Conservation (phyloP, 1,284 basidiomycete genomes). For the Fomitopsis betulina region DNA sequence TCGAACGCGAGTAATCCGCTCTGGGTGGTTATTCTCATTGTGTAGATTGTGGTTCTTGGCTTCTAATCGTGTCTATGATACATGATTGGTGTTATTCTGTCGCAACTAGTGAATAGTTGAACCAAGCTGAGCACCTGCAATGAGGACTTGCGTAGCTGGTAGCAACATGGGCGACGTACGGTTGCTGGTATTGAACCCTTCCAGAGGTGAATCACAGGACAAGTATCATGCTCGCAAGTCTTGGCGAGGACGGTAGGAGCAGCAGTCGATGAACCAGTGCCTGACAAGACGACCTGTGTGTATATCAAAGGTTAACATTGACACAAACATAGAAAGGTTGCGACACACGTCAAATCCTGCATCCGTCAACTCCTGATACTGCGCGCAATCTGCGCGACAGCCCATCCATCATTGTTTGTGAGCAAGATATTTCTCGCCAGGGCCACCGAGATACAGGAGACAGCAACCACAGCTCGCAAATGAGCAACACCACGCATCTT, state of each 20-base stretch:
- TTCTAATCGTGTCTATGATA: too few species aligned
- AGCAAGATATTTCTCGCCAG: slow-evolving; percentile 24
- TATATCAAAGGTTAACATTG: neutral
- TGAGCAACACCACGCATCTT: neutral
- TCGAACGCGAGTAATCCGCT: too few species aligned
- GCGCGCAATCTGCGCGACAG: slow-evolving; percentile 44
- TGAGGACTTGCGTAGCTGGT: too few species aligned
- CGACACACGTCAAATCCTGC: slow-evolving; percentile 37
- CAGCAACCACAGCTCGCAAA: neutral
- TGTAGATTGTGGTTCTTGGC: too few species aligned
- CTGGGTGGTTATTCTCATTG: too few species aligned
- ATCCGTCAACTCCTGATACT: slow-evolving; percentile 34
- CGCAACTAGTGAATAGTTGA: too few species aligned
- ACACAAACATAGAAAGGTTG: neutral
- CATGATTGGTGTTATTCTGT: too few species aligned
- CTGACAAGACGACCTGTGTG: slow-evolving; percentile 36
- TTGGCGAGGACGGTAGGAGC: slow-evolving; percentile 20
- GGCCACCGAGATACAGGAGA: neutral
- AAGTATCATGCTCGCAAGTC: slow-evolving; percentile 39
- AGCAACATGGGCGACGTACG: slow-evolving; percentile 25
- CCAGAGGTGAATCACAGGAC: slow-evolving; percentile 37
- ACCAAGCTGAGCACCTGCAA: slow-evolving; percentile 17
- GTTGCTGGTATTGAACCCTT: slow-evolving; percentile 39
- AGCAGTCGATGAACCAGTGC: slow-evolving; percentile 33
- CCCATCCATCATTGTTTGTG: slow-evolving; percentile 51